A percentile compares a stretch with the other conserved stretches of the same genome.
These are phyloP conservation scores for Cladosporium sphaerospermum DNA, from an alignment of 2,329 filamentous ascomycete species.

Conservation along the genomic window DNA sequence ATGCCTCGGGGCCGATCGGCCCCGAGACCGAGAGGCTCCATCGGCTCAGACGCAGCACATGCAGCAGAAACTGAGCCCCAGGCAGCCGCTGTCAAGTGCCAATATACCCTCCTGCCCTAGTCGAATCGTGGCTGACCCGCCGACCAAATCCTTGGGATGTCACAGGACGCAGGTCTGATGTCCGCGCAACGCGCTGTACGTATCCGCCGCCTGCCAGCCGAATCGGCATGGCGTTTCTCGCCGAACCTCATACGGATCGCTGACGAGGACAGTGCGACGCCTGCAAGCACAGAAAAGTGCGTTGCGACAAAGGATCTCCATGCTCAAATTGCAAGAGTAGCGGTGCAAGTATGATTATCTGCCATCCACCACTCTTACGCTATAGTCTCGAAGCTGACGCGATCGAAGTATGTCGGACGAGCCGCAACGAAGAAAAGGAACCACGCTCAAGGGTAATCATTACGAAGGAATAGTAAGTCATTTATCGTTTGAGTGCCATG, in stretches of 20 bases:
- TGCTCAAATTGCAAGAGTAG: slow-evolving; percentile 14
- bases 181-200: slow-evolving; percentile 3
- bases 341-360: slow-evolving; percentile 8
- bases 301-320: slow-evolving; percentile 14
- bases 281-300: slow-evolving; percentile 13
- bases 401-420: slow-evolving; percentile 12
- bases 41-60: neutral
- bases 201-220: neutral
- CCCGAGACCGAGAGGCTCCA: neutral
- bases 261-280: slow-evolving; percentile 11
- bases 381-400: neutral
- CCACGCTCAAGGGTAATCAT: slow-evolving; percentile 15
- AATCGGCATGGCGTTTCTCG: neutral
- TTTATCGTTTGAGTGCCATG: neutral
- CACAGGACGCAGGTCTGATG: neutral
- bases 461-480: slow-evolving; percentile 15
- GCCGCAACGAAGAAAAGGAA: slow-evolving; percentile 4
- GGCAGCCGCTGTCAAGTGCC: neutral
- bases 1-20: neutral
- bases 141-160: neutral
- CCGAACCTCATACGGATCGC: no score
- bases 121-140: neutral
- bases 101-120: neutral
- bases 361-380: neutral
- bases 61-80: neutral